Percentiles rank a stretch among this genome's conserved stretches.
Conservation (phyloP, 2,329 filamentous ascomycete genomes). For the Ophiosphaerella narmari region DNA sequence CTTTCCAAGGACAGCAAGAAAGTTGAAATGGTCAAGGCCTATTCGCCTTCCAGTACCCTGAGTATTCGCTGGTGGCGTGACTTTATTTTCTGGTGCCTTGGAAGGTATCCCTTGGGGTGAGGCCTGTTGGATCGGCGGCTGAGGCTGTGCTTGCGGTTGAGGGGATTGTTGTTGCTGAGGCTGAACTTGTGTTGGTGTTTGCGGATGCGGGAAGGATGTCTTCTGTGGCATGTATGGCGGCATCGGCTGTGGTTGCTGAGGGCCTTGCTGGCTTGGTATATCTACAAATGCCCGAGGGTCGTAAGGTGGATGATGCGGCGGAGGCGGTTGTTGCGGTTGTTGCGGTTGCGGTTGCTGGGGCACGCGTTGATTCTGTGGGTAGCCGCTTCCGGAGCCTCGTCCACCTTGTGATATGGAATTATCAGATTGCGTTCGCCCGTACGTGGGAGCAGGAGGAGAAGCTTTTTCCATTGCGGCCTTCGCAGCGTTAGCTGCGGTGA, state of each 20-base stretch:
- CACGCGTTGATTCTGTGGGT: slow-evolving; percentile 47
- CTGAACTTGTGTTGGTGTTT: slow-evolving; percentile 55
- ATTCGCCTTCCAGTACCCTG: slow-evolving; percentile 81
- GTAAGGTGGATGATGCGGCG: slow-evolving; percentile 65
- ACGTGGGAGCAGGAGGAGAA: slow-evolving; percentile 45
- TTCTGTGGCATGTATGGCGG: slow-evolving; percentile 39
- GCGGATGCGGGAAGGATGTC: slow-evolving; percentile 38
- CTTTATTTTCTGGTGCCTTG: slow-evolving; percentile 54
- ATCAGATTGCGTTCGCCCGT: slow-evolving; percentile 53
- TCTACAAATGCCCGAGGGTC: slow-evolving; percentile 76
- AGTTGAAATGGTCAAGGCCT: slow-evolving; percentile 98
- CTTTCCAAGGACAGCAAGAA: slow-evolving; percentile 95
- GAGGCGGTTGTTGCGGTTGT: slow-evolving; percentile 43
- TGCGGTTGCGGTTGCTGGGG: slow-evolving; percentile 42
- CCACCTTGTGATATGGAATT: slow-evolving; percentile 38
- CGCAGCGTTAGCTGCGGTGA: slow-evolving; percentile 54
- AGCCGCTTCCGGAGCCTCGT: slow-evolving; percentile 40
- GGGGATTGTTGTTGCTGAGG: slow-evolving; percentile 53
- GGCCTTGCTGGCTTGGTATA: slow-evolving; percentile 40
- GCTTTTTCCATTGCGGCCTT: slow-evolving; percentile 53
- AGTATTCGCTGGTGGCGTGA: slow-evolving; percentile 69
- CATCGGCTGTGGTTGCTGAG: slow-evolving; percentile 36
- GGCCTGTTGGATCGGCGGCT: slow-evolving; percentile 41
- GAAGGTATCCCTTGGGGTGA: slow-evolving; percentile 32
- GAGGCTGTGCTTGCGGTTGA: slow-evolving; percentile 43